Conservation (phyloP, 73 alveolate species). For the Paramecium sonneborni region DNA sequence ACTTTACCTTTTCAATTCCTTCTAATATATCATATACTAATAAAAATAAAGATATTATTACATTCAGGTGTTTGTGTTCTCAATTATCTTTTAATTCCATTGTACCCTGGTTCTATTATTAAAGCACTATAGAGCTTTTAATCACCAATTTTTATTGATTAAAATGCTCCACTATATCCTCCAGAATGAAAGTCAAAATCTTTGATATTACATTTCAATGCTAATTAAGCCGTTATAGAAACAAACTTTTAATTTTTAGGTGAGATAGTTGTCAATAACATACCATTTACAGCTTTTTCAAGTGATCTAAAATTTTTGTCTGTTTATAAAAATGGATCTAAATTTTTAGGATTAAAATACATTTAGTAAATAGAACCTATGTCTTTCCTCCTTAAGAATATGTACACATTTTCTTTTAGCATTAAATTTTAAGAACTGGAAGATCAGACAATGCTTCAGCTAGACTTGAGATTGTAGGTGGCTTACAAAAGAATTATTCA, state of each 20-base stretch:
- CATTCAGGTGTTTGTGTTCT: slow-evolving; percentile 40
- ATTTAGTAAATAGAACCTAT: not conserved
- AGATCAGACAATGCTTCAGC: not conserved
- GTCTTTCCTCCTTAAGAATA: not conserved
- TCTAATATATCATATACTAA: slow-evolving; percentile 32
- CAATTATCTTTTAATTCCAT: slow-evolving; percentile 12
- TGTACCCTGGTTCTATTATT: slow-evolving; percentile 36
- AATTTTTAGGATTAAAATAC: not conserved
- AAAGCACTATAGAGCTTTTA: slow-evolving; percentile 20
- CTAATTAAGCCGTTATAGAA: slow-evolving; percentile 28
- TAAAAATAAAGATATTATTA: not conserved
- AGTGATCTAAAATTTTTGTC: not conserved
- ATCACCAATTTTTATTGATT: slow-evolving; percentile 8
- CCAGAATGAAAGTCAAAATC: slow-evolving; percentile 14
- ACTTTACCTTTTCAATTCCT: slow-evolving; percentile 1
- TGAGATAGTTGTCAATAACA: not conserved
- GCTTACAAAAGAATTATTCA: not conserved
- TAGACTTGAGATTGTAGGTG: not conserved
- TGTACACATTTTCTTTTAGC: not conserved
- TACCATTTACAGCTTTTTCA: slow-evolving; percentile 13
- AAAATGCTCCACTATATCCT: slow-evolving; percentile 43
- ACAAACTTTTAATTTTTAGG: not conserved
- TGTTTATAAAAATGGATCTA: not conserved
- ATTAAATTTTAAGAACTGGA: not conserved
- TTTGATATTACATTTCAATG: not conserved